Conservation (phyloP, 1,139 yeast genomes). For the Candida pseudocylindracea region DNA sequence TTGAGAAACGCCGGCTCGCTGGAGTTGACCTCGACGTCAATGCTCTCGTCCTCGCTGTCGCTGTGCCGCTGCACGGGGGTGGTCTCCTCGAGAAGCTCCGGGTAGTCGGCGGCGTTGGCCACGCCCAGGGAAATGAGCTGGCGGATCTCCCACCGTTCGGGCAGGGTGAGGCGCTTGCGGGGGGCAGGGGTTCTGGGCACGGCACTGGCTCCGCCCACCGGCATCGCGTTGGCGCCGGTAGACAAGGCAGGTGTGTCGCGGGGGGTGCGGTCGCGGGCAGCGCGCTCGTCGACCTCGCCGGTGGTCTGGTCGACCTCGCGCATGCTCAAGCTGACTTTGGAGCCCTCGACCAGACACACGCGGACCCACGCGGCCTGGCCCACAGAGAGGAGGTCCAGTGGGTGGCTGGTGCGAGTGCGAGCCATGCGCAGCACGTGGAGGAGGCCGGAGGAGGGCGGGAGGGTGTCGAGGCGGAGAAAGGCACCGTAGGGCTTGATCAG, state of each 20-base stretch:
- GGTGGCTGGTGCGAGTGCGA: slow-evolving; percentile 26
- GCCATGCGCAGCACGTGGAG: slow-evolving; percentile 44
- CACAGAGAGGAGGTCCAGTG: slow-evolving; percentile 30
- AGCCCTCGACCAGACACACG: slow-evolving; percentile 21
- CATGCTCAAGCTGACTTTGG: slow-evolving; percentile 24
- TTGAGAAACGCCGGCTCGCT: slow-evolving; percentile 53
- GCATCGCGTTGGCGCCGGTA: too few relatives aligned
- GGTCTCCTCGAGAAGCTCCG: slow-evolving; percentile 21
- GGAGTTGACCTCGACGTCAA: slow-evolving; percentile 54
- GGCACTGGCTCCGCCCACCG: too few relatives aligned
- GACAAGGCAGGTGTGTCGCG: too few relatives aligned
- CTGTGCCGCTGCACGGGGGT: slow-evolving; percentile 3
- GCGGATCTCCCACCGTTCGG: slow-evolving; percentile 79
- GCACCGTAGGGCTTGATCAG: slow-evolving; percentile 57
- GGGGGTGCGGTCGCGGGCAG: too few relatives aligned
- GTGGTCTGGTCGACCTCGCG: slow-evolving; percentile 51
- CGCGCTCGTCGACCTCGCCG: slow-evolving; percentile 19
- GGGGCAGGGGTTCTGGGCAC: too few relatives aligned
- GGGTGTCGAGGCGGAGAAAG: slow-evolving; percentile 25
- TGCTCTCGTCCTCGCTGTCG: slow-evolving; percentile 1
- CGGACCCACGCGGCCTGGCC: slow-evolving; percentile 49
- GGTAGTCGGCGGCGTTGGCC: slow-evolving; percentile 44
- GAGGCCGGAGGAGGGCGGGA: slow-evolving; percentile 23
- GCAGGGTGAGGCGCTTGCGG: slow-evolving; percentile 43
- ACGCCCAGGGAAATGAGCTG: slow-evolving; percentile 72